phyloP scores from a whole-genome alignment of 2,329 filamentous ascomycete genomes.

The Calonectria hawksworthii region DNA sequence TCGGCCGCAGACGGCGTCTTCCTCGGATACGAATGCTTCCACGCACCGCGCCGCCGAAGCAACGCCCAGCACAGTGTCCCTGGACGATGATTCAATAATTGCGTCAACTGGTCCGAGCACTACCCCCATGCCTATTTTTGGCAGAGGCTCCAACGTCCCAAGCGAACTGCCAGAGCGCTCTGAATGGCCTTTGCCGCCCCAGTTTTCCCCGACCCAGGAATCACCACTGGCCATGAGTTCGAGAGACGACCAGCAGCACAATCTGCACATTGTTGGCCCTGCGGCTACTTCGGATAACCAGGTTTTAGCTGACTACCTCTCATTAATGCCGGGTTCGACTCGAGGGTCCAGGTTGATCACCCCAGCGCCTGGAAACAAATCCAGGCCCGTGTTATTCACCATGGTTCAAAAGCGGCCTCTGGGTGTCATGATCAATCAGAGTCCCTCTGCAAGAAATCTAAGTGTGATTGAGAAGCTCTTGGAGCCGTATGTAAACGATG shows the following conservation, averaged over 20 bases:
- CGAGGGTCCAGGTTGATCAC: constrained; percentile 49
- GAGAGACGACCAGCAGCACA: constrained; percentile 55
- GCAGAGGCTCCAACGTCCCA: not conserved
- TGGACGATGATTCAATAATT: not conserved
- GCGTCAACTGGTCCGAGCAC: not conserved
- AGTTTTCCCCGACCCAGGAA: constrained; percentile 33
- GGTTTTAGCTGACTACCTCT: constrained; percentile 70
- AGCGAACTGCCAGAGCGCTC: not conserved
- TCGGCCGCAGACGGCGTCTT: constrained; percentile 24
- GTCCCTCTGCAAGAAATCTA: constrained; percentile 60
- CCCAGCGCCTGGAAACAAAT: constrained; percentile 49
- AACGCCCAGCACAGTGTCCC: not conserved
- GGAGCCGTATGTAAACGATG: constrained; percentile 64
- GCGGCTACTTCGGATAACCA: constrained; percentile 72
- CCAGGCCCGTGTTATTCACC: constrained; percentile 61
- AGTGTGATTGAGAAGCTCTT: constrained; percentile 71
- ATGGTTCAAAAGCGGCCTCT: constrained; percentile 61
- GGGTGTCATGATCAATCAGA: constrained; percentile 54
- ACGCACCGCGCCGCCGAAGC: not conserved
- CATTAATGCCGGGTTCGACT: constrained; percentile 48
- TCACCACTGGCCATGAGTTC: constrained; percentile 47
- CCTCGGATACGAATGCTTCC: constrained; percentile 8
- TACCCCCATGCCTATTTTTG: not conserved
- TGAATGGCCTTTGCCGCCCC: constrained; percentile 16
- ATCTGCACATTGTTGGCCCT: constrained; percentile 70